phyloP scores from a whole-genome alignment of 306 rosid species.

The Myrica gale region DNA sequence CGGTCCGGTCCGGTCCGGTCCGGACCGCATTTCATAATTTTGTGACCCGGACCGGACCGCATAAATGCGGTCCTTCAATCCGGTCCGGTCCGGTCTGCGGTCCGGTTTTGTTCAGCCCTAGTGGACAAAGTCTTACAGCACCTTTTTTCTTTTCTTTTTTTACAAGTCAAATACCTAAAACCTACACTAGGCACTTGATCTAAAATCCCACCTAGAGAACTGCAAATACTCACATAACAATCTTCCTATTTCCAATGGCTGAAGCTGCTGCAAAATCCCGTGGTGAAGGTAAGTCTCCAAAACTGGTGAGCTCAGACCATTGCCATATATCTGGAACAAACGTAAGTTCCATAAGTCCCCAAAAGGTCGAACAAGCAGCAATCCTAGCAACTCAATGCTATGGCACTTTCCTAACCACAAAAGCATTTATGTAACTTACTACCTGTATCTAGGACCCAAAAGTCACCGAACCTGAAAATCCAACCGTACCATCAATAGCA shows the following conservation, averaged over 20 bases:
- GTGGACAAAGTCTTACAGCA: slow-evolving; percentile 9
- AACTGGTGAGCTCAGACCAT: slow-evolving; percentile 94
- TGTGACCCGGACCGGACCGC: no score
- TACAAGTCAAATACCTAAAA: slow-evolving; percentile 1
- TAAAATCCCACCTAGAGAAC: slow-evolving; percentile 5
- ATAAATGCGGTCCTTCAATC: no score
- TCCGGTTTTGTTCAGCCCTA: no score
- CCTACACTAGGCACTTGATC: not conserved
- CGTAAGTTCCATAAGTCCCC: slow-evolving; percentile 20
- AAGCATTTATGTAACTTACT: slow-evolving; percentile 21
- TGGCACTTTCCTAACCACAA: not conserved
- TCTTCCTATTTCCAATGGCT: slow-evolving; percentile 83
- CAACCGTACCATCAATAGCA: slow-evolving; percentile 29
- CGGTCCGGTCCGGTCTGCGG: no score
- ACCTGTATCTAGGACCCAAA: slow-evolving; percentile 99
- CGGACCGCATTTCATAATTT: no score
- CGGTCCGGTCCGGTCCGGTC: no score
- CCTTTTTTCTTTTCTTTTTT: not conserved
- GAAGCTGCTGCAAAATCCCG: slow-evolving; percentile 95
- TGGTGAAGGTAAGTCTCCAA: slow-evolving; percentile 91
- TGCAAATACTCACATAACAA: slow-evolving; percentile 65
- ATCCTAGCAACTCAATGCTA: slow-evolving; percentile 7
- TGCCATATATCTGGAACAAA: slow-evolving; percentile 86
- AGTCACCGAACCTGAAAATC: slow-evolving; percentile 85
- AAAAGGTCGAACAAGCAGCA: slow-evolving; percentile 14